Evolutionary conservation across 73 alveolate genomes (phyloP), one percentile per base, ranked within the genome.

Genomic region (Effrenium voratum): DNA sequence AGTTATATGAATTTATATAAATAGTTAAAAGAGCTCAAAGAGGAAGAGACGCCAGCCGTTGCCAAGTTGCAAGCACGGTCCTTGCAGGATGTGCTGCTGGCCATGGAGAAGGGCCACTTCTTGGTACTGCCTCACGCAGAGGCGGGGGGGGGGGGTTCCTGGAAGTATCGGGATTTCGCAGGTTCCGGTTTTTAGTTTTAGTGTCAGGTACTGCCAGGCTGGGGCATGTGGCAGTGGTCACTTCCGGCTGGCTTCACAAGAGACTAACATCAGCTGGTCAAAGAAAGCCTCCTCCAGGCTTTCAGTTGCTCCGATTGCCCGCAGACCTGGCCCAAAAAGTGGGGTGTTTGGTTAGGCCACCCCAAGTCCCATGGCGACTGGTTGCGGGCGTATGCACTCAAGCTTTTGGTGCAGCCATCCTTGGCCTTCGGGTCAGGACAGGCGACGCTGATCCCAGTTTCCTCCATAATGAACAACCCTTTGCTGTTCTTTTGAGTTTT

Each of bases 11-110:
- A 12, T 19, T 19, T 52, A 8, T 19, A 19, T 12, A 52, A 8
- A 8, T 52, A 52, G 19, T 19, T 8, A 19, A 19, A 52, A 19
- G 19, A 12, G 26, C 63, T 52, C 63, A 8, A 52, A 19, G 19
- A 12, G 26, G 26, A 8, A 8, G 26, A 52, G 63, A 52, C 63
- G 26, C 19, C 63, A 8, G 26, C 26, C 63, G 63, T 52, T 19
- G 26, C 8, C 8, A 12, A 19, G 26, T 8, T 12, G 8, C 63
- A n/a, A 5, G 8, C 36, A n/a, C 46, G 46, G 45, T 63, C 66
- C 30, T 52, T 36, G 47, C 88, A 90, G 97, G 97, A 90, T 2
- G 97, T 90, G 43, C 76, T 90, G 57, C 30, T 19, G 52, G 86
- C 87, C 46, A 90, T 90, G 97, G 36, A 44, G 36, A 75, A 68